phyloP scores from a whole-genome alignment of 768 basidiomycete species.

The Infundibulicybe gibba region DNA sequence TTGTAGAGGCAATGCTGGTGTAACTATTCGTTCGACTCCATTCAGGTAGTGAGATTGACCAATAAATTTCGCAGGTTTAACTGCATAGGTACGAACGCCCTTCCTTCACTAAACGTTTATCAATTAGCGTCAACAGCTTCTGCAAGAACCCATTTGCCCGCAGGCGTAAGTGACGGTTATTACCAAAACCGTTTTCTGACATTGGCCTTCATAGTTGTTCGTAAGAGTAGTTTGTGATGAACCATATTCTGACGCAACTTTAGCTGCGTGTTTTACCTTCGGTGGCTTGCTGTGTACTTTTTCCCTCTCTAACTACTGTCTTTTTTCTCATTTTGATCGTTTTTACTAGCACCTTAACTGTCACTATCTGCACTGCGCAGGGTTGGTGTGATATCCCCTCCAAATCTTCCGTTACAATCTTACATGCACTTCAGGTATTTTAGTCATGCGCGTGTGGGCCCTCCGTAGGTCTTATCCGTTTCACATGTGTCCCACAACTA shows the following conservation, averaged over 20 bases:
- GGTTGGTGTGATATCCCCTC: conserved; percentile 5
- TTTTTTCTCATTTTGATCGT: background rate
- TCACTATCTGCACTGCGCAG: conserved; percentile 17
- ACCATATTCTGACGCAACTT: background rate
- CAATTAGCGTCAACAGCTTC: too few relatives aligned
- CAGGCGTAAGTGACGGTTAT: background rate
- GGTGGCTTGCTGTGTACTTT: conserved; percentile 20
- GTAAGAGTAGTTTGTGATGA: background rate
- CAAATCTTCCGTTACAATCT: background rate
- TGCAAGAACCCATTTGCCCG: too few relatives aligned
- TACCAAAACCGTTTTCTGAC: too few relatives aligned
- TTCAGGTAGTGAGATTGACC: background rate
- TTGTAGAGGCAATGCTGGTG: conserved; percentile 23
- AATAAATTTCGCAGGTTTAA: too few relatives aligned
- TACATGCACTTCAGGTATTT: conserved; percentile 12
- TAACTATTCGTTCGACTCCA: conserved; percentile 6
- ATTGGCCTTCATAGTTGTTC: too few relatives aligned
- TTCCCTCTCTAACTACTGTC: background rate
- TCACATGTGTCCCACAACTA: too few relatives aligned
- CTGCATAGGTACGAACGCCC: too few relatives aligned
- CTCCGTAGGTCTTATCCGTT: conserved; percentile 12
- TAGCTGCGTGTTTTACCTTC: conserved; percentile 24
- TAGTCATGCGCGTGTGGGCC: conserved; percentile 21
- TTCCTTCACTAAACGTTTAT: too few relatives aligned
- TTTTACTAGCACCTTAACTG: conserved; percentile 10